phyloP scores from a whole-genome alignment of 805 yeast genomes.

The Candida vartiovaarae region DNA sequence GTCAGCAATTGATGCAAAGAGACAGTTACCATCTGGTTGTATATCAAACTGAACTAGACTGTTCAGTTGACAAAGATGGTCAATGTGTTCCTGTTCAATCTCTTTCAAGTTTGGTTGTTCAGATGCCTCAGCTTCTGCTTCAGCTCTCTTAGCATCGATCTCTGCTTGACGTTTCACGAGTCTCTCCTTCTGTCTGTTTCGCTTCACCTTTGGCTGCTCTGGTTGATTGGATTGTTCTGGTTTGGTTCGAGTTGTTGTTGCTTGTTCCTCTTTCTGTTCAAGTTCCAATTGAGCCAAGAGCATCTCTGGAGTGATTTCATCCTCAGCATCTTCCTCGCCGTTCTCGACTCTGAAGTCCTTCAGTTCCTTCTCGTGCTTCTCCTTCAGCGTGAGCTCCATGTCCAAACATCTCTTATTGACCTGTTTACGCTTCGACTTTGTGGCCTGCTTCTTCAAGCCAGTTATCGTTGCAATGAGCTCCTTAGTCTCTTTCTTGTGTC shows the following conservation, averaged over 20 bases:
- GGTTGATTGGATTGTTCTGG: slow-evolving; percentile 11
- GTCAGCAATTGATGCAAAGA: slow-evolving; percentile 79
- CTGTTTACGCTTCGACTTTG: slow-evolving; percentile 68
- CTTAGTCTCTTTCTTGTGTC: slow-evolving; percentile 63
- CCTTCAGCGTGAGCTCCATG: slow-evolving; percentile 49
- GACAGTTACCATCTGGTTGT: slow-evolving; percentile 89
- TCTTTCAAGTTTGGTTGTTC: slow-evolving; percentile 58
- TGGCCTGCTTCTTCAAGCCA: slow-evolving; percentile 75
- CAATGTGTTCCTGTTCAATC: slow-evolving; percentile 65
- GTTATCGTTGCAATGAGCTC: slow-evolving; percentile 64
- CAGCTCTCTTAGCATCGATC: slow-evolving; percentile 49
- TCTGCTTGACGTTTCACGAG: slow-evolving; percentile 71
- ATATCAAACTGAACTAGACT: slow-evolving; percentile 59
- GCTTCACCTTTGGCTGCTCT: slow-evolving; percentile 35
- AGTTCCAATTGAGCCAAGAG: slow-evolving; percentile 54
- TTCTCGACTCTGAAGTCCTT: slow-evolving; percentile 19
- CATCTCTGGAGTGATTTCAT: slow-evolving; percentile 53
- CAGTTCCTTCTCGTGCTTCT: slow-evolving; percentile 50
- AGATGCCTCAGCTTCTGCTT: slow-evolving; percentile 68
- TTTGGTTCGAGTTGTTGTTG: slow-evolving; percentile 5
- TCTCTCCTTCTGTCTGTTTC: slow-evolving; percentile 83
- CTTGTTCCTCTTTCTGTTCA: slow-evolving; percentile 21
- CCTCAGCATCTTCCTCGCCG: slow-evolving; percentile 36
- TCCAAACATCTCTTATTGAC: slow-evolving; percentile 52
- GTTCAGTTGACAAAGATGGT: slow-evolving; percentile 40